phyloP scores from a whole-genome alignment of 768 basidiomycete species.

The Trametes villosa region DNA sequence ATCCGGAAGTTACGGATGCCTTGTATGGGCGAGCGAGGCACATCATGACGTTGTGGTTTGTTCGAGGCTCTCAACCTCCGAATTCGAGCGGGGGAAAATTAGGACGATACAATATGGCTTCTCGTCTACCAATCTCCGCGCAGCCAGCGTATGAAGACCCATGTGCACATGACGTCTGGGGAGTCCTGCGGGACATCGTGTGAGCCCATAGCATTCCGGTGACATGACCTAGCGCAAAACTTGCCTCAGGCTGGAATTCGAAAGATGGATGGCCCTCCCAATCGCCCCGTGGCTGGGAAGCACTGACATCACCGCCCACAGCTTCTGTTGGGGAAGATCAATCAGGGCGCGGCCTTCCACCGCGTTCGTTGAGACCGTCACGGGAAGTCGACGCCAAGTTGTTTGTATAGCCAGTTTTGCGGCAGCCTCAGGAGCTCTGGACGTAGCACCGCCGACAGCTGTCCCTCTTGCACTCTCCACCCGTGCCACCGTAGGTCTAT shows the following conservation, averaged over 20 bases:
- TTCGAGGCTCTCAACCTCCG: not conserved
- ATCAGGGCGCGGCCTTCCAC: too few species aligned
- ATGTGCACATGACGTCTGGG: not conserved
- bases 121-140: not conserved
- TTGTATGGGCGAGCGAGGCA: not conserved
- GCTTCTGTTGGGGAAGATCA: not conserved
- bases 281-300: not conserved
- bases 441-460: conserved; percentile 13
- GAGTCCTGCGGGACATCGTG: not conserved
- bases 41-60: not conserved
- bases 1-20: not conserved
- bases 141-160: not conserved
- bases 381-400: not conserved
- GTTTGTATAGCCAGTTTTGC: conserved; percentile 19
- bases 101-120: not conserved
- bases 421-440: conserved; percentile 18
- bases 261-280: not conserved
- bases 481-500: conserved; percentile 31
- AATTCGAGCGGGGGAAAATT: not conserved
- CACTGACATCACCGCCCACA: not conserved
- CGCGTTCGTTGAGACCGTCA: not conserved
- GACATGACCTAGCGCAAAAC: not conserved
- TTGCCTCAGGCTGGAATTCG: not conserved
- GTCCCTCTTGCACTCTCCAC: conserved; percentile 17
- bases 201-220: not conserved